These are phyloP conservation scores for Lipomyces yamadae DNA, from an alignment of 805 yeast genomes.

Conservation along the genomic window DNA sequence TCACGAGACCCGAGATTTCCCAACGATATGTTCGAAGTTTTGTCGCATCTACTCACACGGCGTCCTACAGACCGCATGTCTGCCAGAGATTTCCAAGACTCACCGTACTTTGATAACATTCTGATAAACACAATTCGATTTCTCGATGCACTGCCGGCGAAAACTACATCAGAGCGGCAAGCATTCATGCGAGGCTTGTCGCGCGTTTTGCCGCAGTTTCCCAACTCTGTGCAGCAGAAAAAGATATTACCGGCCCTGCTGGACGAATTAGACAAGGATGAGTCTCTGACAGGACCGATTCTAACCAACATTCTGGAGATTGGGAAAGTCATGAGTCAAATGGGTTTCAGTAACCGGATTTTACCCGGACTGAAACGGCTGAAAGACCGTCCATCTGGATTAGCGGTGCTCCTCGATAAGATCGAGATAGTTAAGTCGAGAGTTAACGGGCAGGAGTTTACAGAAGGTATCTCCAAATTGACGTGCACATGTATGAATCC, in stretches of 20 bases:
- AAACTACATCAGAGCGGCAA: constrained; percentile 66
- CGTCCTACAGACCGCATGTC: constrained; percentile 62
- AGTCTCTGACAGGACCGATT: constrained; percentile 52
- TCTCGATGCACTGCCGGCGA: constrained; percentile 81
- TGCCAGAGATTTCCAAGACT: constrained; percentile 69
- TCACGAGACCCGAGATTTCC: constrained; percentile 61
- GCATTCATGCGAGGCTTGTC: constrained; percentile 70
- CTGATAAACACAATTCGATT: constrained; percentile 78
- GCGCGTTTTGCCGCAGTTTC: constrained; percentile 60
- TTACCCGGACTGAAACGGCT: constrained; percentile 53
- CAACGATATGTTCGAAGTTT: constrained; percentile 53
- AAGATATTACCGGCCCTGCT: constrained; percentile 76
- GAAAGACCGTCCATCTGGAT: constrained; percentile 48
- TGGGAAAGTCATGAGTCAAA: constrained; percentile 69
- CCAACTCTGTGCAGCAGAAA: constrained; percentile 60
- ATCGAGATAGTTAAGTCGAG: constrained; percentile 55
- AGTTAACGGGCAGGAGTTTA: constrained; percentile 59
- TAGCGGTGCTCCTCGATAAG: constrained; percentile 54
- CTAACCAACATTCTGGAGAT: constrained; percentile 63
- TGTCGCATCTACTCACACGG: constrained; percentile 60
- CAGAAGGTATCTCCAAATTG: constrained; percentile 41
- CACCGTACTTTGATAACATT: constrained; percentile 80
- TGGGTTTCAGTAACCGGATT: constrained; percentile 76
- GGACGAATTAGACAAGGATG: constrained; percentile 53
- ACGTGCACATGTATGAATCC: background rate